phyloP scores from a whole-genome alignment of 371 early-diverging fungal genomes.

The Conidiobolus incongruus region DNA sequence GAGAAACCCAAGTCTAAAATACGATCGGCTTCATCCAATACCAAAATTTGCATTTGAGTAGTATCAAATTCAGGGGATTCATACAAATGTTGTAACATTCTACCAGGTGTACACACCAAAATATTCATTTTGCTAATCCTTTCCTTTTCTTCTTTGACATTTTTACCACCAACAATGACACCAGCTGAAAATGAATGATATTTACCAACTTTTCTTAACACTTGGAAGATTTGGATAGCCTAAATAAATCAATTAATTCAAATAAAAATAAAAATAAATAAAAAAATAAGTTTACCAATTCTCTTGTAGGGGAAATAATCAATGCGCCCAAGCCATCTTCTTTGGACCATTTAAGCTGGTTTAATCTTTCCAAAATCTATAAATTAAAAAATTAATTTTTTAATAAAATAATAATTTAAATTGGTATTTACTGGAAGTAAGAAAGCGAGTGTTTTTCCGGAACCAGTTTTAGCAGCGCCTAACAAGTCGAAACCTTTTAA shows the following conservation, averaged over 20 bases:
- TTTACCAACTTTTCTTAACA: conserved; percentile 67
- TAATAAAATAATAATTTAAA: background rate
- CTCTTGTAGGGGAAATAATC: conserved; percentile 96
- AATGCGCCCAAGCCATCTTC: conserved; percentile 79
- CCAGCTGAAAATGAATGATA: conserved; percentile 82
- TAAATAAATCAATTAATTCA: background rate
- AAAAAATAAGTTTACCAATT: conserved; percentile 27
- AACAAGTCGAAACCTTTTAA: conserved; percentile 77
- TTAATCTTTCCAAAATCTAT: conserved; percentile 31
- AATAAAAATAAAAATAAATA: background rate
- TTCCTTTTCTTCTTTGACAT: conserved; percentile 72
- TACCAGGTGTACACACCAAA: conserved; percentile 92
- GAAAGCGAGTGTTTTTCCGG: too few species aligned
- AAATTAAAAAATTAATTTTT: background rate
- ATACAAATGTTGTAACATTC: conserved; percentile 94
- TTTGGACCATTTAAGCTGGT: conserved; percentile 58
- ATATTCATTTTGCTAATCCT: conserved; percentile 80
- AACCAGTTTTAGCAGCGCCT: conserved; percentile 98
- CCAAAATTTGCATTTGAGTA: conserved; percentile 50
- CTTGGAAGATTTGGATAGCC: conserved; percentile 62
- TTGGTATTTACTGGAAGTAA: conserved; percentile 61
- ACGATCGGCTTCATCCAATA: conserved; percentile 98
- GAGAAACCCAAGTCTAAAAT: conserved; percentile 89
- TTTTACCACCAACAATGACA: conserved; percentile 90
- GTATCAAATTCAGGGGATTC: conserved; percentile 78